phyloP scores from a whole-genome alignment of 768 basidiomycete species.

The Amyloporia xantha region DNA sequence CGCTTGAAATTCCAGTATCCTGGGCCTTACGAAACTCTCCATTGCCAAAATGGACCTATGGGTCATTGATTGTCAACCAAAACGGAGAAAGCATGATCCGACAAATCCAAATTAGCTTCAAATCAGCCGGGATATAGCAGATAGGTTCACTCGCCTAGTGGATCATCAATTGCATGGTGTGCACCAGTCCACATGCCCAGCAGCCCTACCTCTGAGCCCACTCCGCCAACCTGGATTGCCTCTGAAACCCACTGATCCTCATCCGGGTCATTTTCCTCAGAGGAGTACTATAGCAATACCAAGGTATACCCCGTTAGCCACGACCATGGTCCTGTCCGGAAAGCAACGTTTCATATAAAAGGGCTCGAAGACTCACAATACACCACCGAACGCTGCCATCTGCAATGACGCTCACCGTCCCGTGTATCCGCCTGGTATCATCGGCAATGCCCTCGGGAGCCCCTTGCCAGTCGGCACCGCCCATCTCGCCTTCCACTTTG shows the following conservation, averaged over 20 bases:
- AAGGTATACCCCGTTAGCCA: too few relatives aligned
- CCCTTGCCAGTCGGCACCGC: constrained; percentile 22
- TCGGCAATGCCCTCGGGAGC: constrained; percentile 25
- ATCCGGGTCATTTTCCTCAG: constrained; percentile 13
- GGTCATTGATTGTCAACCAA: too few relatives aligned
- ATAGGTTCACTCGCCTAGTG: constrained; percentile 34
- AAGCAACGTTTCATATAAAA: too few relatives aligned
- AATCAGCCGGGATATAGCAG: too few relatives aligned
- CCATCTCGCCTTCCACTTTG: constrained; percentile 40
- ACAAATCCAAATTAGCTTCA: not conserved
- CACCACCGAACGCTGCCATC: constrained; percentile 48
- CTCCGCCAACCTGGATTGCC: constrained; percentile 49
- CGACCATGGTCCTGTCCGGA: too few relatives aligned
- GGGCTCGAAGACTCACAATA: constrained; percentile 32
- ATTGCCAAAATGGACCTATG: constrained; percentile 4
- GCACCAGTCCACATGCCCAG: constrained; percentile 54
- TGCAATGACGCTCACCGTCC: constrained; percentile 41
- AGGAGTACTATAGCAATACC: not conserved
- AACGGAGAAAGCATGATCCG: not conserved
- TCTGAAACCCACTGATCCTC: constrained; percentile 40
- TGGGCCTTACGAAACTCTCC: constrained; percentile 1
- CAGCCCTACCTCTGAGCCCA: constrained; percentile 47
- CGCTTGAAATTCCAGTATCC: too few relatives aligned
- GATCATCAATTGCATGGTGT: constrained; percentile 36
- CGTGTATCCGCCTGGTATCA: constrained; percentile 30